Percentiles rank a stretch among this genome's conserved stretches.
Conservation (phyloP, 2,329 filamentous ascomycete species). For the Fusarium tjaetaba region DNA sequence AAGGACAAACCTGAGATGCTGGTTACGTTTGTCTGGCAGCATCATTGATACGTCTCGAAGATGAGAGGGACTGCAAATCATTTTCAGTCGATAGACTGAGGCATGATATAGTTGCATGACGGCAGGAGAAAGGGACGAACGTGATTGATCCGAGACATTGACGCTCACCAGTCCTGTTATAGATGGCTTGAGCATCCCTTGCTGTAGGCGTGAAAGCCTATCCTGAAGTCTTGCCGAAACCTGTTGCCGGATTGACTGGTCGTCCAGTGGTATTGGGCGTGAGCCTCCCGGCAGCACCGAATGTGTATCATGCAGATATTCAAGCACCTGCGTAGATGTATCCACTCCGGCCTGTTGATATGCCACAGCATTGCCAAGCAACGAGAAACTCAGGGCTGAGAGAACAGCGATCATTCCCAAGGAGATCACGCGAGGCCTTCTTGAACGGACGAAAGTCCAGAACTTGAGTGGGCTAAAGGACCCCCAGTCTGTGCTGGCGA, state of each 20-base stretch:
- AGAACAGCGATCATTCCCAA: conserved; percentile 16
- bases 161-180: not conserved
- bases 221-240: not conserved
- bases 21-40: not conserved
- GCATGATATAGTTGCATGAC: conserved; percentile 6
- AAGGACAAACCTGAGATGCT: conserved; percentile 7
- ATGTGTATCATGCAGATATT: conserved; percentile 15
- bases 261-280: not conserved
- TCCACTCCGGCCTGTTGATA: conserved; percentile 10
- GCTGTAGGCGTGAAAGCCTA: not conserved
- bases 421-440: conserved; percentile 15
- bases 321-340: conserved; percentile 4
- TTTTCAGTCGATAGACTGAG: conserved; percentile 4
- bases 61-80: not conserved
- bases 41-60: not conserved
- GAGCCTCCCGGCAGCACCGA: not conserved
- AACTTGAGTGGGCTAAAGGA: conserved; percentile 29
- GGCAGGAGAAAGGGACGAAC: not conserved
- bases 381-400: conserved; percentile 19
- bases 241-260: not conserved
- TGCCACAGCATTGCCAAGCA: conserved; percentile 20
- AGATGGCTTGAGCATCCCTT: not conserved
- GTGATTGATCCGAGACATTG: conserved; percentile 9
- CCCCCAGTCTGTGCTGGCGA: conserved; percentile 25
- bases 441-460: conserved; percentile 18